Percentiles rank a stretch among this genome's conserved stretches.
Conservation (phyloP, 257 asterid genomes). For the Gentiana macrophylla region DNA sequence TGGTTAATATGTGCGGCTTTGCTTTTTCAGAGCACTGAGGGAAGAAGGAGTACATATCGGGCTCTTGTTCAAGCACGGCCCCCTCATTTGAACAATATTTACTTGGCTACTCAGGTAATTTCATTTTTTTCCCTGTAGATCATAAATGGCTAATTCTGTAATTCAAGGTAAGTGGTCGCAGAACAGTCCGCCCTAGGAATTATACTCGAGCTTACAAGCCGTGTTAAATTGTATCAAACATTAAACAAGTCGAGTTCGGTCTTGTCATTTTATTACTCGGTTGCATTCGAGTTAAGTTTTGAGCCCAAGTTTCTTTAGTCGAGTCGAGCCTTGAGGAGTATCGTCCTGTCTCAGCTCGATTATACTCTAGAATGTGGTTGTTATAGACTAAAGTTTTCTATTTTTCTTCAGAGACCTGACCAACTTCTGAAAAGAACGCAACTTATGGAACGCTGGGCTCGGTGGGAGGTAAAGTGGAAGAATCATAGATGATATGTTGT, state of each 20-base stretch:
- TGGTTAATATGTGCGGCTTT: slow-evolving; percentile 9
- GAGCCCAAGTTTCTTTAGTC: too few species aligned
- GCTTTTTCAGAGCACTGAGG: slow-evolving; percentile 59
- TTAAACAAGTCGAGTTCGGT: too few species aligned
- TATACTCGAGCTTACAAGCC: too few species aligned
- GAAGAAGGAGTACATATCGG: slow-evolving; percentile 78
- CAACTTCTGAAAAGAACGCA: slow-evolving; percentile 93
- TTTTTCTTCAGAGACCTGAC: slow-evolving; percentile 74
- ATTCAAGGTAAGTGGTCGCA: too few species aligned
- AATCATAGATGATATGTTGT: background rate
- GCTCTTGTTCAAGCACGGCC: slow-evolving; percentile 98
- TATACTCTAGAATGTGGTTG: too few species aligned
- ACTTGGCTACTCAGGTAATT: slow-evolving; percentile 94
- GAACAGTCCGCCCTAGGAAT: too few species aligned
- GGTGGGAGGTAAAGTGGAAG: slow-evolving; percentile 85
- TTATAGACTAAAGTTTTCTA: background rate
- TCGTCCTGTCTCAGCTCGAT: too few species aligned
- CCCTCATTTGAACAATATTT: slow-evolving; percentile 86
- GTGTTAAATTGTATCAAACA: too few species aligned
- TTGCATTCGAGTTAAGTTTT: too few species aligned
- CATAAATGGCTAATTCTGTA: too few species aligned
- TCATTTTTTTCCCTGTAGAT: slow-evolving; percentile 4
- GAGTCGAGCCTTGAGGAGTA: too few species aligned
- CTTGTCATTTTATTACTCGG: too few species aligned
- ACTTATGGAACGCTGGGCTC: slow-evolving; percentile 98